phyloP scores from a whole-genome alignment of 2,329 filamentous ascomycete species.

The Aureobasidium sp. region DNA sequence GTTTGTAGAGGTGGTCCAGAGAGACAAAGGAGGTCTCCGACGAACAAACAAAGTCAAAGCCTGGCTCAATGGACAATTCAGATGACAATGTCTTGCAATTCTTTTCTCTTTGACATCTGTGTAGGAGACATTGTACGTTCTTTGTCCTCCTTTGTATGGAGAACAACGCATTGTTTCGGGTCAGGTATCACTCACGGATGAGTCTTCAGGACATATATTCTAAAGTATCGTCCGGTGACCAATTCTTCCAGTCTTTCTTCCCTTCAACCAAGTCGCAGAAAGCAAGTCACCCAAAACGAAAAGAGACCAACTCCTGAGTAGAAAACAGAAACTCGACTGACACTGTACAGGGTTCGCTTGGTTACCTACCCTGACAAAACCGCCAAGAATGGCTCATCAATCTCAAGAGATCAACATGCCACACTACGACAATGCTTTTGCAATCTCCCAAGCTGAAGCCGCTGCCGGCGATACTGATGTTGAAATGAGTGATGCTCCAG shows the following conservation, averaged over 20 bases:
- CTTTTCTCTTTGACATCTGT: no score
- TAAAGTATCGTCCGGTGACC: no score
- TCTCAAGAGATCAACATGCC: neutral
- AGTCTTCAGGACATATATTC: no score
- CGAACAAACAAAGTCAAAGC: no score
- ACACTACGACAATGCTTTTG: neutral
- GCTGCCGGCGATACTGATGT: neutral
- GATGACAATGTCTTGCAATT: no score
- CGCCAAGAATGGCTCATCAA: neutral
- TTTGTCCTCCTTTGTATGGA: no score
- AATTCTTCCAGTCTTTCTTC: neutral
- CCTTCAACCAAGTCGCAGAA: neutral
- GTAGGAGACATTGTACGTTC: no score
- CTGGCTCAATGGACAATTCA: no score
- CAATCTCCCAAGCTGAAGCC: neutral
- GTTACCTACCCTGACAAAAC: neutral
- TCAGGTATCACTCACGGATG: no score
- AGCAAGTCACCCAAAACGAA: neutral
- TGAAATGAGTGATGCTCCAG: neutral
- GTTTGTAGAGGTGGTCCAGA: no score
- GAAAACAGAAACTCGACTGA: neutral
- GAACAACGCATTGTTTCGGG: no score
- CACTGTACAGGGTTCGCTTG: neutral
- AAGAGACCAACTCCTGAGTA: neutral
- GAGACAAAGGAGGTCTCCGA: no score